Percentiles rank a stretch among this genome's conserved stretches.
These are phyloP conservation scores for Boechera divaricarpa DNA, from an alignment of 345 rosid species.

Conservation along the genomic window DNA sequence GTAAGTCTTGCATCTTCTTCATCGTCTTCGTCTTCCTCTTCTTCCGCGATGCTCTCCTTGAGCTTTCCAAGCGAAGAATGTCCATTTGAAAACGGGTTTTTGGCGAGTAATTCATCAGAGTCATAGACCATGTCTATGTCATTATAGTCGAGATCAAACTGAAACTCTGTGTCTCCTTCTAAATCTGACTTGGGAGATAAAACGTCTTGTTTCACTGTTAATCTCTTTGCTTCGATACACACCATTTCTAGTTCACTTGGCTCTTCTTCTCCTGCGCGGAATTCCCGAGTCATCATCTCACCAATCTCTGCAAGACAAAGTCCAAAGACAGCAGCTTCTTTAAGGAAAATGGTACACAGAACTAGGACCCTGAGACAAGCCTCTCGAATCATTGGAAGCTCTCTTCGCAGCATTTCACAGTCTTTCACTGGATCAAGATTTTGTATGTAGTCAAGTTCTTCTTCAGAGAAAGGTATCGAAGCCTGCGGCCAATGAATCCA, in stretches of 20 bases:
- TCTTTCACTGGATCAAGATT: constrained; percentile 56
- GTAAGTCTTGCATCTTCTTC: constrained; percentile 29
- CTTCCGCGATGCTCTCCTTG: constrained; percentile 47
- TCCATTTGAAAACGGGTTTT: constrained; percentile 45
- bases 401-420: constrained; percentile 58
- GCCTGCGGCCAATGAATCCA: constrained; percentile 86
- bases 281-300: constrained; percentile 73
- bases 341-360: constrained; percentile 63
- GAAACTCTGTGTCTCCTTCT: constrained; percentile 49
- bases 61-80: constrained; percentile 49
- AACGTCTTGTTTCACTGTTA: constrained; percentile 41
- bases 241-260: constrained; percentile 68
- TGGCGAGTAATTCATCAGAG: constrained; percentile 25
- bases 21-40: constrained; percentile 40
- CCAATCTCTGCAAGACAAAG: constrained; percentile 56
- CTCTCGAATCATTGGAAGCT: constrained; percentile 70
- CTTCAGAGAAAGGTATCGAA: constrained; percentile 72
- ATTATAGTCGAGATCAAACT: constrained; percentile 53
- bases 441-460: constrained; percentile 62
- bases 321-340: constrained; percentile 63
- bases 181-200: constrained; percentile 41
- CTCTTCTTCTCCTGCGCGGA: constrained; percentile 56
- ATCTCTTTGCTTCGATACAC: constrained; percentile 60
- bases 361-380: constrained; percentile 62
- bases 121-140: constrained; percentile 31